Evolutionary conservation across 305 asterid species (phyloP).

Genomic region (Solanum aculeatissimum): DNA sequence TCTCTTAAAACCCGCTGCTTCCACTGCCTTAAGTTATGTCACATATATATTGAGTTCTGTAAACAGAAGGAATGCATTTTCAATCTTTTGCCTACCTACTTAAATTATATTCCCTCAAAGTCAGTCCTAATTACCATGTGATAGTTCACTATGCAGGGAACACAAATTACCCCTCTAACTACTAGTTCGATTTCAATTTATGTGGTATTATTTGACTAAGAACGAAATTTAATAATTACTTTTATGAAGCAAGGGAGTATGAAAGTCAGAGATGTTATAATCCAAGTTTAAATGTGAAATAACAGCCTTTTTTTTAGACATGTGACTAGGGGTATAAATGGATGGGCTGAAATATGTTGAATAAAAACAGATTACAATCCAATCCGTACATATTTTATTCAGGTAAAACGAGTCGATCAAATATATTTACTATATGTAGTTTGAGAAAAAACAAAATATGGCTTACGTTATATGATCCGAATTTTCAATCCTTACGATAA

Average conservation of each 20-base stretch:
- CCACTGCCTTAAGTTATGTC: neutral
- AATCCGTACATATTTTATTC: no score
- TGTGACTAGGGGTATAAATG: neutral
- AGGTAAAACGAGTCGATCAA: no score
- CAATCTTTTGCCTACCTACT: neutral
- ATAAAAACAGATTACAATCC: no score
- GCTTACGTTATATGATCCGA: no score
- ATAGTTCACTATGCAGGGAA: neutral
- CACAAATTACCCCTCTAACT: neutral
- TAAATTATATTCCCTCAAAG: neutral
- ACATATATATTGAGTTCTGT: neutral
- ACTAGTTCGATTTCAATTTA: neutral
- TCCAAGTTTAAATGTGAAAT: neutral
- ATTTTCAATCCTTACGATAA: no score
- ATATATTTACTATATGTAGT: no score
- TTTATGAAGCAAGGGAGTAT: neutral
- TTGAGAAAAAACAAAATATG: no score
- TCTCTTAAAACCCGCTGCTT: neutral
- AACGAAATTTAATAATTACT: neutral
- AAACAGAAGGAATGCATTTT: neutral
- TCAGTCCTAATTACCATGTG: neutral
- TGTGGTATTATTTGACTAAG: neutral
- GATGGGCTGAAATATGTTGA: no score
- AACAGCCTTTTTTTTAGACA: neutral
- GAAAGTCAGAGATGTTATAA: neutral